phyloP scores from a whole-genome alignment of 164 flowering plant genomes.

The Platanus orientalis region DNA sequence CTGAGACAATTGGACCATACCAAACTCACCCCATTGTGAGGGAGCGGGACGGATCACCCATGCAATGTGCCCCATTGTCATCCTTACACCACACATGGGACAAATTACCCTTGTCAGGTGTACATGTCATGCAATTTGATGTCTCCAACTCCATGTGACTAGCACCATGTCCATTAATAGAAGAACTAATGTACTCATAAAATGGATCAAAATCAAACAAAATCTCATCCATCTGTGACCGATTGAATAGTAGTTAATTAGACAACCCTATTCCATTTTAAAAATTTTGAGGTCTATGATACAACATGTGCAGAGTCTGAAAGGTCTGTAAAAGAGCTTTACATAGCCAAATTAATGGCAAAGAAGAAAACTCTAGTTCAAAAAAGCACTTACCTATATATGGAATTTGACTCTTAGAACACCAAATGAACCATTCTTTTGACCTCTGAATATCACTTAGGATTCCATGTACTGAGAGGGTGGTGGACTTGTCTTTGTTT shows the following conservation, averaged over 20 bases:
- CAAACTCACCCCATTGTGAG: no score
- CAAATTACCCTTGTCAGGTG: no score
- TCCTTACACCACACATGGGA: no score
- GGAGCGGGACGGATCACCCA: no score
- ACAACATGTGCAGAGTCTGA: background rate
- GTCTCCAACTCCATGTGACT: no score
- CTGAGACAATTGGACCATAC: no score
- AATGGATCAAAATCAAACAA: no score
- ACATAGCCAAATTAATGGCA: slow-evolving; percentile 6
- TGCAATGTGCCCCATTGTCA: no score
- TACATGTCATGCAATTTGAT: no score
- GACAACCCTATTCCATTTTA: slow-evolving; percentile 1
- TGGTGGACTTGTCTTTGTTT: slow-evolving; percentile 82
- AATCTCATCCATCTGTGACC: background rate
- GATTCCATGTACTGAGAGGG: slow-evolving; percentile 78
- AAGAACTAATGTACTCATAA: no score
- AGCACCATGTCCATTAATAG: no score
- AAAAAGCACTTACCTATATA: background rate
- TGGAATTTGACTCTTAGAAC: background rate
- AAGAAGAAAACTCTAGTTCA: background rate
- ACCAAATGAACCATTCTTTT: background rate
- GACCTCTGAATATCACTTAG: slow-evolving; percentile 9
- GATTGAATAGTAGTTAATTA: background rate
- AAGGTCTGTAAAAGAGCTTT: background rate
- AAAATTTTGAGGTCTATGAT: slow-evolving; percentile 15